Evolutionary conservation across 208 protist species (phyloP), one percentile per base, ranked within the genome.

Genomic region (Wallacemonas sp.): DNA sequence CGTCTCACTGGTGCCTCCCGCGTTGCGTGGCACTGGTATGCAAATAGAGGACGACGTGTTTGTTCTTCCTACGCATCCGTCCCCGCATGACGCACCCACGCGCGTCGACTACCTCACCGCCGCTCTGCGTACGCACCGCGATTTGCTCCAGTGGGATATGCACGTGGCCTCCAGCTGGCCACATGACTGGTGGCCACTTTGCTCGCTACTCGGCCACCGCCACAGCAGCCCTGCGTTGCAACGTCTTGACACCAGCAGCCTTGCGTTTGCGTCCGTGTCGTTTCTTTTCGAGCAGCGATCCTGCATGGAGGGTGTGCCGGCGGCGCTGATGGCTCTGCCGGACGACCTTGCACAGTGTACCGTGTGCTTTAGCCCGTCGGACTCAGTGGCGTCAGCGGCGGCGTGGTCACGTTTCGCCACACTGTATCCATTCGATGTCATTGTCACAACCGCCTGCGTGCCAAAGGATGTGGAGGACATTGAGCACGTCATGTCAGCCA

Each of bases 11-110:
- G 50, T 57, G 4, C 52, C 13, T 2, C 39, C 46, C 6, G 70
- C 64, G 48, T 71, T 76, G 19, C 19, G 63, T 30, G 79, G 79
- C 3, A 29, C 83, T 1, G 83, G 79, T 1, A 22, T 83, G 41
- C 83, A 89, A 37, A 45, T 89, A 12, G 83, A 89, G 55, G 83
- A 89, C 62, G 78, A 85, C 36, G 72, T 85, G 19, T 68, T 89
- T 5, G 39, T 89, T 15, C 63, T 89, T 9, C 82, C 82, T 12
- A 9, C 55, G 29, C 0, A 41, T 42, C 12, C 12, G 17, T 12
- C 12, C 12, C 13, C 12, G 12, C 37, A 42, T 42, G 37, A 42
- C 10, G 30, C 53, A 34, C 55, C 55, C 3, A 26, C 34, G 5
- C 59, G 68, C 2, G 61, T 13, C 3, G 60, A 46, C 5, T 73